Conservation (phyloP, 371 early-diverging fungal species). For the Enterocytospora artemiae region DNA sequence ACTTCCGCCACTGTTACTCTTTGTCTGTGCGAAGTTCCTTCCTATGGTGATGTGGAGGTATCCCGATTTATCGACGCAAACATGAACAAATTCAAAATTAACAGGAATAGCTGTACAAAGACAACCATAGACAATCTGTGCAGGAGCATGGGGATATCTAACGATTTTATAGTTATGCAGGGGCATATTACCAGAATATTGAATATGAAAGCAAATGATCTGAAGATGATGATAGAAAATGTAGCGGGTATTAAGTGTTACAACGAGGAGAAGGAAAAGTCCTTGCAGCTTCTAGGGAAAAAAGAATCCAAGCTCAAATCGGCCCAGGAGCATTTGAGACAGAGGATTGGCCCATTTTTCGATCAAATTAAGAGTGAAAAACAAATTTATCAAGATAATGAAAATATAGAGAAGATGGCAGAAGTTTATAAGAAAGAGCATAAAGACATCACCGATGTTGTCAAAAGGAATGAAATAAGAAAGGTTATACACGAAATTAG, state of each 20-base stretch:
- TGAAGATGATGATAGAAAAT: constrained; percentile 89
- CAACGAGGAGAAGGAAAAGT: constrained; percentile 86
- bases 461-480: background rate
- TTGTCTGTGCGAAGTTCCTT: background rate
- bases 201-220: constrained; percentile 90
- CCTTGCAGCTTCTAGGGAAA: constrained; percentile 75
- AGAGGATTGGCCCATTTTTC: constrained; percentile 80
- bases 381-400: constrained; percentile 70
- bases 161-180: constrained; percentile 67
- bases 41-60: background rate
- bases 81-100: constrained; percentile 28
- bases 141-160: constrained; percentile 21
- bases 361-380: constrained; percentile 76
- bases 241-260: constrained; percentile 94
- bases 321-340: constrained; percentile 70
- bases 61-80: constrained; percentile 66
- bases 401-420: constrained; percentile 23
- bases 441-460: constrained; percentile 5
- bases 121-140: constrained; percentile 29
- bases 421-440: constrained; percentile 8
- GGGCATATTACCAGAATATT: constrained; percentile 92
- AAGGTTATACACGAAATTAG: constrained; percentile 10
- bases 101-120: constrained; percentile 18
- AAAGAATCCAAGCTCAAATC: constrained; percentile 86
- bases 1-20: constrained; percentile 70